Evolutionary conservation across 108 stramenopile genomes (phyloP).

Genomic region (Chaetoceros tenuissimus): DNA sequence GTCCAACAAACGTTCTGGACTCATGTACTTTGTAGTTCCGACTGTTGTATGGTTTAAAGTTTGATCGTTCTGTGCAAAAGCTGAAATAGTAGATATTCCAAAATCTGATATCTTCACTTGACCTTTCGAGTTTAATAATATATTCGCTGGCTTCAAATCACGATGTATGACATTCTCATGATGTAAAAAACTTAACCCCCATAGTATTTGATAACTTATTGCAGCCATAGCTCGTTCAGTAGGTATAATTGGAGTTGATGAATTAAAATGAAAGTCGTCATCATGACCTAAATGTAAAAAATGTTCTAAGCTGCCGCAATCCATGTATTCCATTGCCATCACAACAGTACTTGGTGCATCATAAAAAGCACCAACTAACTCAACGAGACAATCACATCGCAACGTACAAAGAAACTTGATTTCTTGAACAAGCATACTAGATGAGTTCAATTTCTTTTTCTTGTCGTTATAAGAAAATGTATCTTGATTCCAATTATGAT

Average conservation of each 20-base stretch:
- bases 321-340: constrained; percentile 76
- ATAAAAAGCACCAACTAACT: constrained; percentile 67
- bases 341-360: constrained; percentile 42
- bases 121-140: constrained; percentile 62
- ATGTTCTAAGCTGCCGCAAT: constrained; percentile 53
- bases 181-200: constrained; percentile 85
- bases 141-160: constrained; percentile 90
- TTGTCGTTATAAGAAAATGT: constrained; percentile 11
- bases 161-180: constrained; percentile 72
- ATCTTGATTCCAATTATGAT: constrained; percentile 7
- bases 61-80: constrained; percentile 12
- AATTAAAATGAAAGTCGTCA: constrained; percentile 7
- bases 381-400: constrained; percentile 54
- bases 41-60: constrained; percentile 67
- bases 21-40: constrained; percentile 86
- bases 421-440: constrained; percentile 65
- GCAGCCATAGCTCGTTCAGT: constrained; percentile 56
- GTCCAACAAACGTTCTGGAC: constrained; percentile 77
- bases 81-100: constrained; percentile 58
- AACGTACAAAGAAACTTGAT: constrained; percentile 44
- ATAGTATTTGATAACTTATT: constrained; percentile 67
- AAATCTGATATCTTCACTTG: constrained; percentile 88
- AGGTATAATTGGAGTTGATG: constrained; percentile 1
- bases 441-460: too few relatives aligned
- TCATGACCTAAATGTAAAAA: constrained; percentile 11